phyloP scores from a whole-genome alignment of 805 yeast genomes.

The Debaryomyces castellii region DNA sequence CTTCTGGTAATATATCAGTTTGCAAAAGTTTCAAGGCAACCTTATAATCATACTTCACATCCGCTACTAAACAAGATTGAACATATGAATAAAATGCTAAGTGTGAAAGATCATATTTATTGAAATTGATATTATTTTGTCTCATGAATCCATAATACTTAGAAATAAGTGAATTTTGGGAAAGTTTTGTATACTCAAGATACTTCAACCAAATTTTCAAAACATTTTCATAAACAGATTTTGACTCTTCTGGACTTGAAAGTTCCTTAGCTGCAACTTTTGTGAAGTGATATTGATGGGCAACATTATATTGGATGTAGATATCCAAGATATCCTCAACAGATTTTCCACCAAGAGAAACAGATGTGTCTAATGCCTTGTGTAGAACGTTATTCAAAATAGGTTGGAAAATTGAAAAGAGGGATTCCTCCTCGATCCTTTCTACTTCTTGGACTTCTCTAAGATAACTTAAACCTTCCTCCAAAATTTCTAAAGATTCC shows the following conservation, averaged over 20 bases:
- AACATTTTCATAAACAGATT: conserved; percentile 19
- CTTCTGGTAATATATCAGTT: conserved; percentile 19
- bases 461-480: conserved; percentile 40
- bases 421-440: conserved; percentile 22
- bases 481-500: conserved; percentile 37
- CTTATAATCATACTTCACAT: conserved; percentile 18
- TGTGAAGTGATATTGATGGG: conserved; percentile 32
- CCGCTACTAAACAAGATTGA: conserved; percentile 25
- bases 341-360: conserved; percentile 9
- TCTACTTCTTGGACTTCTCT: conserved; percentile 37
- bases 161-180: conserved; percentile 4
- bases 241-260: conserved; percentile 10
- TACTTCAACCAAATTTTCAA: conserved; percentile 34
- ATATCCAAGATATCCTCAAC: conserved; percentile 25
- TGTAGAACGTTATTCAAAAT: conserved; percentile 20
- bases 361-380: conserved; percentile 14
- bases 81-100: conserved; percentile 36
- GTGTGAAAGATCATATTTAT: conserved; percentile 12
- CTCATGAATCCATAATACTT: conserved; percentile 7
- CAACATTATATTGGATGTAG: conserved; percentile 28
- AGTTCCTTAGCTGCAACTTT: conserved; percentile 18
- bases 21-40: conserved; percentile 30
- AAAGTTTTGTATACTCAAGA: conserved; percentile 23
- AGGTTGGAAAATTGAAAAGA: conserved; percentile 28
- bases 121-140: conserved; percentile 4